phyloP scores from a whole-genome alignment of 2,329 filamentous ascomycete genomes.

The Endocalyx cinctus region DNA sequence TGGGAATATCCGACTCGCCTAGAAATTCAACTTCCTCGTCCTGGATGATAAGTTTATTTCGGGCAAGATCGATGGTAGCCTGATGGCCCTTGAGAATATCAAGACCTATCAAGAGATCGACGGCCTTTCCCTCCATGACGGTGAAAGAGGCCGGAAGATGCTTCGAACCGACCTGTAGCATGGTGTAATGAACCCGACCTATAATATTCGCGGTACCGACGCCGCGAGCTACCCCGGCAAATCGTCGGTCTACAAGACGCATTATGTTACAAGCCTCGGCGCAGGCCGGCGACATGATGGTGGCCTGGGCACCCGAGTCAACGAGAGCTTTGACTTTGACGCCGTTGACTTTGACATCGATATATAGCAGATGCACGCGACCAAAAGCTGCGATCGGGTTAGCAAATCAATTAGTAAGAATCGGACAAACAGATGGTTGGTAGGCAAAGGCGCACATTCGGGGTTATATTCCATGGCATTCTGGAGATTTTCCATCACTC shows the following conservation, averaged over 20 bases:
- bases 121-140: constrained; percentile 97
- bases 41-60: constrained; percentile 82
- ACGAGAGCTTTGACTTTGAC: constrained; percentile 92
- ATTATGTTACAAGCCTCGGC: constrained; percentile 93
- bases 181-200: constrained; percentile 89
- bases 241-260: constrained; percentile 88
- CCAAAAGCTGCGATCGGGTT: constrained; percentile 68
- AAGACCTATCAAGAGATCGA: constrained; percentile 85
- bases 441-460: constrained; percentile 63
- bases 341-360: constrained; percentile 91
- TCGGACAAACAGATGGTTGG: constrained; percentile 4
- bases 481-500: constrained; percentile 91
- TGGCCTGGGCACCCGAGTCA: constrained; percentile 94
- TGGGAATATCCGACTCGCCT: constrained; percentile 92
- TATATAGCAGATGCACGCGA: constrained; percentile 91
- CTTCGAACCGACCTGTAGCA: constrained; percentile 85
- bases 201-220: constrained; percentile 94
- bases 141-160: constrained; percentile 94
- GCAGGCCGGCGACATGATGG: constrained; percentile 95
- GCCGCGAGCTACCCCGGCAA: constrained; percentile 84
- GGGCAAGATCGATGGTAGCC: constrained; percentile 81
- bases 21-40: constrained; percentile 85
- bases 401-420: constrained; percentile 11
- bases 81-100: constrained; percentile 98
- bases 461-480: constrained; percentile 97